phyloP scores from a whole-genome alignment of 169 alveolate species.

The Eimeria falciformis region DNA sequence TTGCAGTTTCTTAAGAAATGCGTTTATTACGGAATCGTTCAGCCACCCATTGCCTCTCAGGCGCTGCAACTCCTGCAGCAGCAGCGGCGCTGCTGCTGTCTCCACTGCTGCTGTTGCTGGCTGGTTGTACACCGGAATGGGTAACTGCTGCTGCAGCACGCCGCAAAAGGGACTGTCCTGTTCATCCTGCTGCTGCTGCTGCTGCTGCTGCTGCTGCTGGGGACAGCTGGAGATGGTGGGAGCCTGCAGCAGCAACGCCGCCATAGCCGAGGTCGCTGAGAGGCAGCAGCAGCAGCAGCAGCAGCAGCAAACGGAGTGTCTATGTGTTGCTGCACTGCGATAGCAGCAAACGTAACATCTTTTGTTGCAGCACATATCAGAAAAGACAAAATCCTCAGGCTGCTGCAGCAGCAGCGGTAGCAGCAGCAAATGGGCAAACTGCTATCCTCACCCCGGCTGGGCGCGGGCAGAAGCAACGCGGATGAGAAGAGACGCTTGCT shows the following conservation, averaged over 20 bases:
- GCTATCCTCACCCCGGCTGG: slow-evolving; percentile 10
- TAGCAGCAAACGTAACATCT: background rate
- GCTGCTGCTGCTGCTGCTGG: slow-evolving; percentile 41
- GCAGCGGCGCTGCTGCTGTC: slow-evolving; percentile 46
- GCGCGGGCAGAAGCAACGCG: background rate
- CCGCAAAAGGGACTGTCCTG: slow-evolving; percentile 3
- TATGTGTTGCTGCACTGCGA: background rate
- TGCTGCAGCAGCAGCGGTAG: background rate
- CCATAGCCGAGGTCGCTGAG: background rate
- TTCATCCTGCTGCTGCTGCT: slow-evolving; percentile 3
- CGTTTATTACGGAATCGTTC: slow-evolving; percentile 8
- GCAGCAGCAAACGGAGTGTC: background rate
- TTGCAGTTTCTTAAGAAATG: slow-evolving; percentile 30
- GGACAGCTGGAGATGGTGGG: background rate
- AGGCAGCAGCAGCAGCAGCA: slow-evolving; percentile 28
- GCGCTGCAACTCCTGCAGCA: slow-evolving; percentile 50
- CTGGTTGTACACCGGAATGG: slow-evolving; percentile 14
- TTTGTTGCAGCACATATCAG: background rate
- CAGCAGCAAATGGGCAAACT: background rate
- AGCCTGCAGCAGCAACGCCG: background rate
- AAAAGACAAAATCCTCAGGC: background rate
- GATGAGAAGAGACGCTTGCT: background rate
- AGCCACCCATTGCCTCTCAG: slow-evolving; percentile 12
- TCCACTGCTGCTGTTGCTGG: slow-evolving; percentile 33
- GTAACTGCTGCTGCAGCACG: slow-evolving; percentile 19